A percentile compares a stretch with the other conserved stretches of the same genome.
Conservation (phyloP, 164 flowering plant species). For the Platanus orientalis region DNA sequence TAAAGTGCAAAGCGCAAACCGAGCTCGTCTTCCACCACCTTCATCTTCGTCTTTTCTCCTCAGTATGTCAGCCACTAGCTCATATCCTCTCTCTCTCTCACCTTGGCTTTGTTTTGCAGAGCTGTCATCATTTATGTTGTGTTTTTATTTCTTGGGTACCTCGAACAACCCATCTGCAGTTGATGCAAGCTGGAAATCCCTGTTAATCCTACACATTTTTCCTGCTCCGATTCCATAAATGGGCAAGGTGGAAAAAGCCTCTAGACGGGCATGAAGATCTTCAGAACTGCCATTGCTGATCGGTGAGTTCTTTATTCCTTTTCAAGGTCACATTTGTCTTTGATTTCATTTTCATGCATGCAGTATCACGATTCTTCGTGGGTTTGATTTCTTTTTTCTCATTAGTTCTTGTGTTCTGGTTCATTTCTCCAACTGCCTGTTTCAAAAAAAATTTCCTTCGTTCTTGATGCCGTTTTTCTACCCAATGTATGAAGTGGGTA, state of each 20-base stretch:
- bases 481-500: conserved; percentile 1
- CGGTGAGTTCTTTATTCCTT: conserved; percentile 8
- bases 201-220: conserved; percentile 18
- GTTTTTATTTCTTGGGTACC: conserved; percentile 18
- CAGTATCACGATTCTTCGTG: too few relatives aligned
- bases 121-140: too few relatives aligned
- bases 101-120: too few relatives aligned
- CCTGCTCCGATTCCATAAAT: conserved; percentile 21
- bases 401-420: not conserved
- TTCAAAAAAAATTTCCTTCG: not conserved
- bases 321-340: not conserved
- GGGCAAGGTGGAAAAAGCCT: conserved; percentile 12
- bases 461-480: not conserved
- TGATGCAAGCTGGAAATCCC: conserved; percentile 23
- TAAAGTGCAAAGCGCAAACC: too few relatives aligned
- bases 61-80: too few relatives aligned
- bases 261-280: conserved; percentile 10
- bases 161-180: conserved; percentile 16
- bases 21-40: too few relatives aligned
- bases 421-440: not conserved
- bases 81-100: too few relatives aligned
- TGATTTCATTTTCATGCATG: not conserved
- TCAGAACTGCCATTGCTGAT: conserved; percentile 15
- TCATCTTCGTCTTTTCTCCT: too few relatives aligned
- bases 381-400: not conserved